Evolutionary conservation across 768 basidiomycete genomes (phyloP).

Genomic region (Boletus vermiculosoides): DNA sequence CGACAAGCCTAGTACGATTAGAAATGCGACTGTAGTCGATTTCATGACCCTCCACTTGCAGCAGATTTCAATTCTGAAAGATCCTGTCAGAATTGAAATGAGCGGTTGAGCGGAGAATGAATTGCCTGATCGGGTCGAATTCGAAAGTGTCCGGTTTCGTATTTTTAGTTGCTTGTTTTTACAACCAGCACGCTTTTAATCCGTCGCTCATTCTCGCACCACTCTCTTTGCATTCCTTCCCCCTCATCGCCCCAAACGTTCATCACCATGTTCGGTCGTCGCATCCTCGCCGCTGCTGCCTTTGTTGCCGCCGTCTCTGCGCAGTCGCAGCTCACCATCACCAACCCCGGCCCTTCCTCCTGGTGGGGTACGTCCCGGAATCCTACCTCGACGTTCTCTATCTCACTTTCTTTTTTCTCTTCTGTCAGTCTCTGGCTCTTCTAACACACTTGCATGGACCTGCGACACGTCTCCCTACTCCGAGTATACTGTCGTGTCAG

Average conservation of each 20-base stretch:
- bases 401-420: neutral
- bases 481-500: conserved; percentile 49
- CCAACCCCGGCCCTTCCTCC: conserved; percentile 40
- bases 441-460: conserved; percentile 60
- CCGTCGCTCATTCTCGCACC: conserved; percentile 28
- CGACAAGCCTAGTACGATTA: neutral
- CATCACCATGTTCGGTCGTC: conserved; percentile 33
- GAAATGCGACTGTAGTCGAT: neutral
- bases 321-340: conserved; percentile 41
- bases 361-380: conserved; percentile 60
- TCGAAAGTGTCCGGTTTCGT: neutral
- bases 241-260: neutral
- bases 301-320: conserved; percentile 37
- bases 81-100: too few species aligned
- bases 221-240: conserved; percentile 8
- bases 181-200: conserved; percentile 3
- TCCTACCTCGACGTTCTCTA: neutral
- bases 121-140: conserved; percentile 2
- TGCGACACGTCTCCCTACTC: conserved; percentile 42
- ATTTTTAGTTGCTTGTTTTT: conserved; percentile 13
- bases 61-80: too few species aligned
- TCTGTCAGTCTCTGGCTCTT: conserved; percentile 49
- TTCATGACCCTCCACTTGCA: too few species aligned
- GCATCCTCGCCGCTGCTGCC: conserved; percentile 39
- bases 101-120: conserved; percentile 28